These are phyloP conservation scores for Kodamaea derodonti DNA, from an alignment of 1,139 yeast species.

Conservation along the genomic window DNA sequence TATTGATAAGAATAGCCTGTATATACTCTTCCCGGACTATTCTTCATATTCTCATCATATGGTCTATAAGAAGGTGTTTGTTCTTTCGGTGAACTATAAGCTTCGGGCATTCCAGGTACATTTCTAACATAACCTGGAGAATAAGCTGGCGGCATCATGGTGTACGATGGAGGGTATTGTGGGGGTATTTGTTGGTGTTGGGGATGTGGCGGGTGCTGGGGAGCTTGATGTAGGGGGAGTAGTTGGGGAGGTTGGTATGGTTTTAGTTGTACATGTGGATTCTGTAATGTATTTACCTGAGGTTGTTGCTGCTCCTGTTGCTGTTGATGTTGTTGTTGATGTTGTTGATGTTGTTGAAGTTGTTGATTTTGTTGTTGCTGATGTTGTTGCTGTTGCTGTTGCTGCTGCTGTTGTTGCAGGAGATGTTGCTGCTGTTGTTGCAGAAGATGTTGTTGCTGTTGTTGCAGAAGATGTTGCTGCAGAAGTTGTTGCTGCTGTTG, in stretches of 20 bases:
- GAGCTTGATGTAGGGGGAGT: background rate
- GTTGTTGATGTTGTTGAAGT: constrained; percentile 2
- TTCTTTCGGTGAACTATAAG: no score
- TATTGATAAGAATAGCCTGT: no score
- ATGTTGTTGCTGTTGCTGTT: background rate
- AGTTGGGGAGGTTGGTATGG: background rate
- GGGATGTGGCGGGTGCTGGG: background rate
- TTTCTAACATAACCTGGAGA: no score
- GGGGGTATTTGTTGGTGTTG: background rate
- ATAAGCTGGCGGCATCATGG: no score
- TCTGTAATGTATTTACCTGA: background rate
- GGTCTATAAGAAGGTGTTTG: no score
- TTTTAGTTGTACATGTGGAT: background rate
- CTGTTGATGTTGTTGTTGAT: background rate
- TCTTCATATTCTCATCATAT: no score
- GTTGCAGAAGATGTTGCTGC: background rate
- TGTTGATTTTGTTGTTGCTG: constrained; percentile 1
- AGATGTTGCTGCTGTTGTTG: constrained; percentile 3
- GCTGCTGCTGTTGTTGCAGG: background rate
- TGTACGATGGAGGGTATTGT: no score
- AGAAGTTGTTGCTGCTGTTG: background rate
- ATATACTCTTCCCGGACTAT: no score
- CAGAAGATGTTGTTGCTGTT: no score
- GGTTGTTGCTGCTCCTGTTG: background rate
- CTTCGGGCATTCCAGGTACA: no score